A percentile compares a stretch with the other conserved stretches of the same genome.
Evolutionary conservation across 768 basidiomycete genomes (phyloP).

Genomic region (Mycena rebaudengoi): DNA sequence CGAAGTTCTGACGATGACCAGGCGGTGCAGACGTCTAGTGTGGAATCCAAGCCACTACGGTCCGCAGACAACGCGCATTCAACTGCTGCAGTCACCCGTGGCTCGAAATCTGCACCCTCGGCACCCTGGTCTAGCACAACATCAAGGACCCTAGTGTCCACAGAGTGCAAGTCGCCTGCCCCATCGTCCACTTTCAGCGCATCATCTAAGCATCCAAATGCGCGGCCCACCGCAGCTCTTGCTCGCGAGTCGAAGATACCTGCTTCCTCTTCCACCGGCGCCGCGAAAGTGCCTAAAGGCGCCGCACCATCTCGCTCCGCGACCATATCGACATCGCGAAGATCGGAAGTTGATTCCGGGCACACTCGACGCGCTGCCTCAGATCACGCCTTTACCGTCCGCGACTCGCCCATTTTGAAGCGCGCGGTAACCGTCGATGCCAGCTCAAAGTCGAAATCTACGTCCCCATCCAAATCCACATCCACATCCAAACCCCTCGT

Average conservation of each 20-base stretch:
- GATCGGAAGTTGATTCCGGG: neutral
- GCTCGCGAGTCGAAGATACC: too few species aligned
- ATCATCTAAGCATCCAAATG: too few species aligned
- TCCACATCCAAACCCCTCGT: too few species aligned
- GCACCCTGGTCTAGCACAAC: neutral
- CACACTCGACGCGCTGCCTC: constrained; percentile 12
- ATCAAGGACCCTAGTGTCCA: neutral
- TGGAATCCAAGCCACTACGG: neutral
- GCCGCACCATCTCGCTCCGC: constrained; percentile 9
- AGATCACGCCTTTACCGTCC: neutral
- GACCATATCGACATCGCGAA: neutral
- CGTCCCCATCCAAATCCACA: too few species aligned
- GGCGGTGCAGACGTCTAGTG: constrained; percentile 11
- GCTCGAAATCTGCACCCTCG: neutral
- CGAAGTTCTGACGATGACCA: constrained; percentile 22
- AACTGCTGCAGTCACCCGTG: neutral
- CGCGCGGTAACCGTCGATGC: neutral
- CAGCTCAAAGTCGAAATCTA: neutral
- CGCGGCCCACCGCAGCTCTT: too few species aligned
- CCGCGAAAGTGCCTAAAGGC: too few species aligned
- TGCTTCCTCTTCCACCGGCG: too few species aligned
- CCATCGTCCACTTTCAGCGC: neutral
- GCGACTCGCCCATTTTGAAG: neutral
- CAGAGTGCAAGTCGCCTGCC: neutral
- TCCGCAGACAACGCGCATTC: neutral